Evolutionary conservation across 2,329 filamentous ascomycete species (phyloP).

Genomic region (Diaporthe sp.): DNA sequence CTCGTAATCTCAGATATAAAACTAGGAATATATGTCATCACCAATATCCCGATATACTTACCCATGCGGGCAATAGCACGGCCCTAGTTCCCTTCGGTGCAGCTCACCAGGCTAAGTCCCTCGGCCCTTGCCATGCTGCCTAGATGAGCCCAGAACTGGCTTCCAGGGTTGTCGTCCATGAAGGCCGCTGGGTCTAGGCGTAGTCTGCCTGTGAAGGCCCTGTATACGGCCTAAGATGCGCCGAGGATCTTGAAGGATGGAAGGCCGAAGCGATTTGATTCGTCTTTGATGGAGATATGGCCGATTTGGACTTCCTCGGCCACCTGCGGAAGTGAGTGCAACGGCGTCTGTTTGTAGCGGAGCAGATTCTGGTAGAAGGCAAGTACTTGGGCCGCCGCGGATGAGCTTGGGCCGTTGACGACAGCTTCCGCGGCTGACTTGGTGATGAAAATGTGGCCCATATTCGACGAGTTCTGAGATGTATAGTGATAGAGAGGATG

Average conservation of each 20-base stretch:
- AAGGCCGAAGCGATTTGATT: slow-evolving; percentile 74
- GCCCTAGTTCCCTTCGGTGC: slow-evolving; percentile 83
- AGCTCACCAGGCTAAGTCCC: slow-evolving; percentile 64
- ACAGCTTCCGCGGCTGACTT: background rate
- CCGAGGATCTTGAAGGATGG: slow-evolving; percentile 85
- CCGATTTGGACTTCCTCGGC: slow-evolving; percentile 67
- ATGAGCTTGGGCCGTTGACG: background rate
- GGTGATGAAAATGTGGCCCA: slow-evolving; percentile 14
- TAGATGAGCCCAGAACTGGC: slow-evolving; percentile 1
- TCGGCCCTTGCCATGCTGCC: slow-evolving; percentile 5
- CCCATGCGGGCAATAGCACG: slow-evolving; percentile 78
- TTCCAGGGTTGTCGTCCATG: background rate
- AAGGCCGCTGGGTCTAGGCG: slow-evolving; percentile 43
- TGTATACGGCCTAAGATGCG: slow-evolving; percentile 78
- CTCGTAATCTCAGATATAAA: slow-evolving; percentile 66
- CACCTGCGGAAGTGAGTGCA: slow-evolving; percentile 61
- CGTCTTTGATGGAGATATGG: slow-evolving; percentile 76
- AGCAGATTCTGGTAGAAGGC: slow-evolving; percentile 69
- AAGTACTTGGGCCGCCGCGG: slow-evolving; percentile 30
- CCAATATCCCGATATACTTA: slow-evolving; percentile 63
- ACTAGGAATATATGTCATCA: slow-evolving; percentile 71
- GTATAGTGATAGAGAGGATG: background rate
- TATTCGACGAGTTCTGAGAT: background rate
- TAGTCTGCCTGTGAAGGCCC: slow-evolving; percentile 61
- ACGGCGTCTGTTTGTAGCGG: slow-evolving; percentile 63